A percentile compares a stretch with the other conserved stretches of the same genome.
Conservation (phyloP, 2,329 filamentous ascomycete species). For the Tolypocladium ophioglossoides region DNA sequence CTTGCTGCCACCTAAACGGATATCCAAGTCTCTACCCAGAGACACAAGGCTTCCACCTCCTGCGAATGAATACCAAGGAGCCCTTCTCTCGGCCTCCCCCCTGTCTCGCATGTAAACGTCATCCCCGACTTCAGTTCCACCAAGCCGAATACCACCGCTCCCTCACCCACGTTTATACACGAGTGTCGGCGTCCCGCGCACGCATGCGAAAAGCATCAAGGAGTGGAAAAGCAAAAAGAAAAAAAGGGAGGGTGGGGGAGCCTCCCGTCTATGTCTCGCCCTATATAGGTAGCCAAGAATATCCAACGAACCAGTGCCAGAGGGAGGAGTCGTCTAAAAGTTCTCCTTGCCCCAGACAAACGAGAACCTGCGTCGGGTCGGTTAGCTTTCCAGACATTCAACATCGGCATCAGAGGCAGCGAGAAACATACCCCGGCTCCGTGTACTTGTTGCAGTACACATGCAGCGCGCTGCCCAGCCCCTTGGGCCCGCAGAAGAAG, state of each 20-base stretch:
- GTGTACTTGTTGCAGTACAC: constrained; percentile 84
- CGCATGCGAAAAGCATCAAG: not conserved
- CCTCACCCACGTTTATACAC: not conserved
- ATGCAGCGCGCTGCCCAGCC: constrained; percentile 64
- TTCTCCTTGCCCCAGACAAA: constrained; percentile 63
- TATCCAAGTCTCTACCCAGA: not conserved
- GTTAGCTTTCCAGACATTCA: constrained; percentile 5
- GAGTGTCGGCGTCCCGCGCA: not conserved
- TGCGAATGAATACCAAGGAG: too few relatives aligned
- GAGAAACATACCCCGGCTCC: constrained; percentile 55
- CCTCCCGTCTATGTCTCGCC: not conserved
- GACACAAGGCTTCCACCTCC: not conserved
- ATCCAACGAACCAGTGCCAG: not conserved
- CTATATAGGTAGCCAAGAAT: not conserved
- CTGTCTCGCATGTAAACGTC: not conserved
- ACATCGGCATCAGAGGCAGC: constrained; percentile 5
- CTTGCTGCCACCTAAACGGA: not conserved
- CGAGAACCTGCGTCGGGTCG: constrained; percentile 35
- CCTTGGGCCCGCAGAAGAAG: constrained; percentile 81
- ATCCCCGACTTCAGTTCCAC: not conserved
- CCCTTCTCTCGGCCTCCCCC: not conserved
- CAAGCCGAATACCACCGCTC: not conserved
- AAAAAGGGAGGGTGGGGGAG: not conserved
- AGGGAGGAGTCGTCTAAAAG: constrained; percentile 32
- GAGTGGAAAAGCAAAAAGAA: not conserved